Conservation (phyloP, 2,329 filamentous ascomycete species). For the Hortaea werneckii region DNA sequence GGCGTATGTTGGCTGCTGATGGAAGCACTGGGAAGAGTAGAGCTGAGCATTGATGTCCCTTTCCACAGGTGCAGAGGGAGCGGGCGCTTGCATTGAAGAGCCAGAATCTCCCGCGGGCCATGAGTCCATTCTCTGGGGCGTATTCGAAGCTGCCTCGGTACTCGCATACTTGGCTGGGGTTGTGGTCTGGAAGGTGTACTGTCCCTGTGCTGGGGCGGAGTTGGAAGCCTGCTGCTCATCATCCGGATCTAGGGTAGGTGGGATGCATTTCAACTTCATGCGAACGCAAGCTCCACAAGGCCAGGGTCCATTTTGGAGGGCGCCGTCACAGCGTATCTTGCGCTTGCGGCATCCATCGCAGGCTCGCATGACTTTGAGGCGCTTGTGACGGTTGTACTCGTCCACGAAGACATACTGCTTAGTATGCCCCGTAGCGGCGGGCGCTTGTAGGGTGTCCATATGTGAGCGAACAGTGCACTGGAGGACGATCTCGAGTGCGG, state of each 20-base stretch:
- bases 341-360: conserved; percentile 89
- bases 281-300: conserved; percentile 89
- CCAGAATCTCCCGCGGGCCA: background rate
- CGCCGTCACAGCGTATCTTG: conserved; percentile 97
- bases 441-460: conserved; percentile 4
- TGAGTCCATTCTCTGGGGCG: background rate
- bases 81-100: background rate
- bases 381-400: conserved; percentile 95
- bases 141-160: background rate
- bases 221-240: conserved; percentile 34
- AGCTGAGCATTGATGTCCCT: background rate
- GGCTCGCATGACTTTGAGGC: conserved; percentile 94
- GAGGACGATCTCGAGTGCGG: background rate
- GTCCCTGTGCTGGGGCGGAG: conserved; percentile 13
- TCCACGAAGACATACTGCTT: conserved; percentile 99
- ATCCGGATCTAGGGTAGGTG: conserved; percentile 71
- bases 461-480: background rate
- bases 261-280: conserved; percentile 85
- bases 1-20: conserved; percentile 4
- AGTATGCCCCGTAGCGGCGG: conserved; percentile 58
- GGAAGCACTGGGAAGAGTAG: conserved; percentile 7
- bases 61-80: background rate
- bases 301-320: conserved; percentile 85
- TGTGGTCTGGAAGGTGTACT: conserved; percentile 19
- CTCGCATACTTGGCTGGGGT: background rate